phyloP scores from a whole-genome alignment of 495 filamentous ascomycete species.

The Saxophila tyrrhenica region DNA sequence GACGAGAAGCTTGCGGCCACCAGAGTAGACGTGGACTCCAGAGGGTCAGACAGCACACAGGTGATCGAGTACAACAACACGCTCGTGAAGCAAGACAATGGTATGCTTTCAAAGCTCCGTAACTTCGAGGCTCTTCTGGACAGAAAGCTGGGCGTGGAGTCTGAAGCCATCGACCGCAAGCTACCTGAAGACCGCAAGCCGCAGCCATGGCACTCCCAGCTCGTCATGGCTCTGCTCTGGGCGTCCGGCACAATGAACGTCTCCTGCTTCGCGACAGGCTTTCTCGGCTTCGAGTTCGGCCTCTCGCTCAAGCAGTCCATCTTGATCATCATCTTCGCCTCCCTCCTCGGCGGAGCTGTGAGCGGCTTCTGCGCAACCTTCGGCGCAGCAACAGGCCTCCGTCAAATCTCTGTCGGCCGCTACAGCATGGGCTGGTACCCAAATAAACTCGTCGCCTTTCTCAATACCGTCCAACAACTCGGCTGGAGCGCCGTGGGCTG shows the following conservation, averaged over 20 bases:
- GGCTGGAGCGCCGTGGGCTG: slow-evolving; percentile 39
- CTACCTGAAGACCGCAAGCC: slow-evolving; percentile 11
- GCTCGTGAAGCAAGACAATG: slow-evolving; percentile 12
- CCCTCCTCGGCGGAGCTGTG: slow-evolving; percentile 35
- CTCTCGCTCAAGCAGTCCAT: slow-evolving; percentile 41
- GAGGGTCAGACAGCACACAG: neutral
- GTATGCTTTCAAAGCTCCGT: slow-evolving; percentile 17
- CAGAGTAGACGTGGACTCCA: slow-evolving; percentile 4
- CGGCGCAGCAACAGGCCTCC: slow-evolving; percentile 39
- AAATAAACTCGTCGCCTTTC: slow-evolving; percentile 31
- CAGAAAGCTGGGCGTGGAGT: slow-evolving; percentile 18
- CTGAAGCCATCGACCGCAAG: slow-evolving; percentile 18
- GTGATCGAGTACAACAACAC: slow-evolving; percentile 9
- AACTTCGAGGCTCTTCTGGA: slow-evolving; percentile 16
- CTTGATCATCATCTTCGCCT: slow-evolving; percentile 39
- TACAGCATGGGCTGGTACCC: slow-evolving; percentile 46
- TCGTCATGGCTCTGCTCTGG: slow-evolving; percentile 18
- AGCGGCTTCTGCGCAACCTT: slow-evolving; percentile 40
- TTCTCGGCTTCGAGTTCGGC: slow-evolving; percentile 32
- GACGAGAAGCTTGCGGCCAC: slow-evolving; percentile 12
- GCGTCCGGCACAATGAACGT: slow-evolving; percentile 14
- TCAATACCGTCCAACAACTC: slow-evolving; percentile 40
- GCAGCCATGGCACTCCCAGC: slow-evolving; percentile 16
- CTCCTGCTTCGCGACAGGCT: slow-evolving; percentile 15
- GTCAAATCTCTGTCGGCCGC: slow-evolving; percentile 42